Evolutionary conservation across 2,329 filamentous ascomycete species (phyloP), one percentile per base, ranked within the genome.

Genomic region (Fusarium subtropicale): DNA sequence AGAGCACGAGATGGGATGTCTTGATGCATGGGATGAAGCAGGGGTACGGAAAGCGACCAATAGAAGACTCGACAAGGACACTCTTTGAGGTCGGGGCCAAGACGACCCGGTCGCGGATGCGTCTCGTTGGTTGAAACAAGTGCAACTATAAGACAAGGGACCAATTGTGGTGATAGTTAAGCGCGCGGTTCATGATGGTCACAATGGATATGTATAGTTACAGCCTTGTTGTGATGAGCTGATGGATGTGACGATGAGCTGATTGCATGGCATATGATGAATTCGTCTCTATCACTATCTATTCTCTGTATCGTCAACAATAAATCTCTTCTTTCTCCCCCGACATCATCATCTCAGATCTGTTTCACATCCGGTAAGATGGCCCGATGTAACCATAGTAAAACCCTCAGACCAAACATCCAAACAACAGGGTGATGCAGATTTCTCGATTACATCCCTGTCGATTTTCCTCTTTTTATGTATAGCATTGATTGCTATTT

Each of bases 61-160:
- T 70, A 2, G 50, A 4, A 44, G 7, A 1, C 2, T 8, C 1
- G 4, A 18, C 7, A 0, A 12, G 13, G n/a, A 44, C 30, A 39
- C 48, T 55, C 63, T 45, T 44, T 47, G 33, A 30, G 46, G 62
- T 36, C 67, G 64, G 67, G 67, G 53, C 53, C 42, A 64, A 51
- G 63, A 38, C 51, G 22, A 60, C 50, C 67, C 67, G 67, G 67
- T 69, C 67, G 67, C 67, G 67, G 67, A 69, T 56, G 60, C 67
- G 67, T 69, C 67, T 59, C 67, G 66, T 69, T 70, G 58, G 67
- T 55, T 69, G 58, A 58, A 60, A 53, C 50, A 46, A 46, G 39
- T 55, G 36, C 33, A 20, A 52, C 47, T 50, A 38, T 34, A 36
- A 20, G 22, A 46, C 45, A 24, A 15, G 56, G 38, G 53, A 41